Conservation (phyloP, 1,139 yeast species). For the Sugiyamaella pinicola region DNA sequence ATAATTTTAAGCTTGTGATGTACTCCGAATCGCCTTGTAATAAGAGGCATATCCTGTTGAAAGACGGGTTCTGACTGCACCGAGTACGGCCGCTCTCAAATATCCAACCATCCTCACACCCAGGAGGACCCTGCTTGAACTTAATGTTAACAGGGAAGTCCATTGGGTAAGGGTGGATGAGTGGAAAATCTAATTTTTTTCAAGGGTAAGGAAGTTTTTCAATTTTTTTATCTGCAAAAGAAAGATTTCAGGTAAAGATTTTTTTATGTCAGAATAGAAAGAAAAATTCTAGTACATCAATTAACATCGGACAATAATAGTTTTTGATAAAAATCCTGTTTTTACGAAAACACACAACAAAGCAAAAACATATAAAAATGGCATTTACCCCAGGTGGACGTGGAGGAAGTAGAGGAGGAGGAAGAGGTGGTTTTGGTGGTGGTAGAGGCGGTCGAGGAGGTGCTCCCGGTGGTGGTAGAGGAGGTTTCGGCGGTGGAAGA, state of each 20-base stretch:
- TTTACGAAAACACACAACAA: constrained; percentile 10
- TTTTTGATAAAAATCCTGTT: not conserved
- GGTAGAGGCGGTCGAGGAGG: constrained; percentile 45
- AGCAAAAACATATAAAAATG: constrained; percentile 44
- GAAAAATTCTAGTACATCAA: constrained; percentile 13
- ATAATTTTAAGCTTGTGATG: too few relatives aligned
- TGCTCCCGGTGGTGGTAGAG: constrained; percentile 37
- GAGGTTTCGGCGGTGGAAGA: constrained; percentile 40
- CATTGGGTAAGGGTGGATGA: constrained; percentile 17
- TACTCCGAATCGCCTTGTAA: too few relatives aligned
- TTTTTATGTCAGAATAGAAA: constrained; percentile 2
- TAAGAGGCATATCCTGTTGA: too few relatives aligned
- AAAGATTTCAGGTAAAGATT: not conserved
- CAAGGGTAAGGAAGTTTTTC: constrained; percentile 13
- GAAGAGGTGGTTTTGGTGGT: constrained; percentile 50
- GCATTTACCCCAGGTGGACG: constrained; percentile 49
- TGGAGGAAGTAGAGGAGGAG: constrained; percentile 30
- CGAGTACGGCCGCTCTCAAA: too few relatives aligned
- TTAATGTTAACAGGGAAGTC: too few relatives aligned
- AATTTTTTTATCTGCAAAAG: constrained; percentile 15
- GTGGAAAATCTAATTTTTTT: not conserved
- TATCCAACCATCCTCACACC: too few relatives aligned
- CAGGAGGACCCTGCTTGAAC: too few relatives aligned
- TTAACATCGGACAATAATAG: constrained; percentile 2
- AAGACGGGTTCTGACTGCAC: too few relatives aligned